A percentile compares a stretch with the other conserved stretches of the same genome.
These are phyloP conservation scores for Termitomyces eurrhizus DNA, from an alignment of 768 basidiomycete genomes.

Conservation along the genomic window DNA sequence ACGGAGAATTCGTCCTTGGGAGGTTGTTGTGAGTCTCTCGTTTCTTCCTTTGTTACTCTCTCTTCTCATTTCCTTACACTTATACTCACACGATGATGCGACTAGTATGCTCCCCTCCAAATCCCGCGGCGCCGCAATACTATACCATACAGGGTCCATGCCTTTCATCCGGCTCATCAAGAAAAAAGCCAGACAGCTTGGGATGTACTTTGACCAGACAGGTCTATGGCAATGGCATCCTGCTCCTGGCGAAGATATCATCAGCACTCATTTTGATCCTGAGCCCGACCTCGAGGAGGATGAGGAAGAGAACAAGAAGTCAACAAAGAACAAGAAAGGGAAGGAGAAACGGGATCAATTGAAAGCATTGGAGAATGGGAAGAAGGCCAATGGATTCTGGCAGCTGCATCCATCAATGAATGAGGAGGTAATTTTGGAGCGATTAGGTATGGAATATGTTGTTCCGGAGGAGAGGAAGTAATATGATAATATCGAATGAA, in stretches of 20 bases:
- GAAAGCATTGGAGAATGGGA: background rate
- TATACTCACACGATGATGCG: background rate
- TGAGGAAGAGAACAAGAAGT: background rate
- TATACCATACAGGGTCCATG: slow-evolving; percentile 54
- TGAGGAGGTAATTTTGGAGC: slow-evolving; percentile 42
- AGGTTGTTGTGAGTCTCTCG: background rate
- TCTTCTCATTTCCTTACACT: background rate
- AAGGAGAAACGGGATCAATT: background rate
- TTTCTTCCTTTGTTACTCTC: background rate
- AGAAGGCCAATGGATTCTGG: slow-evolving; percentile 35
- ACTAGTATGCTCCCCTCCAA: slow-evolving; percentile 42
- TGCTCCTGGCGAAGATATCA: background rate
- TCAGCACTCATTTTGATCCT: background rate
- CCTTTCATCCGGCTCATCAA: slow-evolving; percentile 42
- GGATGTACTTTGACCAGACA: slow-evolving; percentile 53
- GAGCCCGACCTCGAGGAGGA: background rate
- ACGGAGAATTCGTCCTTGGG: slow-evolving; percentile 33
- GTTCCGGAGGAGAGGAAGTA: slow-evolving; percentile 29
- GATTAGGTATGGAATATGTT: slow-evolving; percentile 40
- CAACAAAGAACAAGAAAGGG: background rate
- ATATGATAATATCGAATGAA: background rate
- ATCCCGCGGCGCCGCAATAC: slow-evolving; percentile 47
- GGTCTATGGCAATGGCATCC: slow-evolving; percentile 60
- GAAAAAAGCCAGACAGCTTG: slow-evolving; percentile 37
- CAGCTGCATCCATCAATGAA: slow-evolving; percentile 37